phyloP scores from a whole-genome alignment of 495 filamentous ascomycete genomes.

The Neurospora cerealis region DNA sequence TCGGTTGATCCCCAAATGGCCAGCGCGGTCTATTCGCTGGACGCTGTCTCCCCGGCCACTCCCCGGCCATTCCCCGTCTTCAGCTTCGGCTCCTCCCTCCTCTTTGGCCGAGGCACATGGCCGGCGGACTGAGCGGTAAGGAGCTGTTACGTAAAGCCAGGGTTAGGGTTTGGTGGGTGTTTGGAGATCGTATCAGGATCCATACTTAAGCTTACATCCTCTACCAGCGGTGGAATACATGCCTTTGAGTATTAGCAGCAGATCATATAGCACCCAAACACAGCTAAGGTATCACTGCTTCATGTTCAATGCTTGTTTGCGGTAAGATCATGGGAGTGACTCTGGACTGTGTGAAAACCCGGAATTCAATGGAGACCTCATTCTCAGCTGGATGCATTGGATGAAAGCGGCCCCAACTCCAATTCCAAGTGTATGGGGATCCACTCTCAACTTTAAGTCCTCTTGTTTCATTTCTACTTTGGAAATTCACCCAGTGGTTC shows the following conservation, averaged over 20 bases:
- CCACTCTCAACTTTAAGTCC: not conserved
- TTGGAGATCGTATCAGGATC: not conserved
- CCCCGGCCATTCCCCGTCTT: not conserved
- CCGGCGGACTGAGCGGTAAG: not conserved
- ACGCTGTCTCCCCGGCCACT: not conserved
- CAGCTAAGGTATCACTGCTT: not conserved
- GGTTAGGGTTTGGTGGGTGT: not conserved
- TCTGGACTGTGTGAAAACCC: not conserved
- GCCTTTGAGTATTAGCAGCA: not conserved
- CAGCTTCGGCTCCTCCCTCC: conserved; percentile 4
- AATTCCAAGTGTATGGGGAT: not conserved
- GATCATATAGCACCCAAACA: not conserved
- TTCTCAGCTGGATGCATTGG: not conserved
- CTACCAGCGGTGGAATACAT: not conserved
- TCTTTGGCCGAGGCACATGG: conserved; percentile 18
- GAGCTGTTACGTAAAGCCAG: not conserved
- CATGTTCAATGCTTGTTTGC: not conserved
- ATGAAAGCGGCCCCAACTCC: not conserved
- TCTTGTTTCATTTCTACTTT: not conserved
- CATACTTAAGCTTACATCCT: not conserved
- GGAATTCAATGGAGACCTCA: not conserved
- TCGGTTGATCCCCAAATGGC: not conserved
- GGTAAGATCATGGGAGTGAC: not conserved
- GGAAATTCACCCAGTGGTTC: not conserved
- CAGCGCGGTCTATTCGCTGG: not conserved